Evolutionary conservation across 2,329 filamentous ascomycete genomes (phyloP).

Genomic region (Ophiostoma piceae): DNA sequence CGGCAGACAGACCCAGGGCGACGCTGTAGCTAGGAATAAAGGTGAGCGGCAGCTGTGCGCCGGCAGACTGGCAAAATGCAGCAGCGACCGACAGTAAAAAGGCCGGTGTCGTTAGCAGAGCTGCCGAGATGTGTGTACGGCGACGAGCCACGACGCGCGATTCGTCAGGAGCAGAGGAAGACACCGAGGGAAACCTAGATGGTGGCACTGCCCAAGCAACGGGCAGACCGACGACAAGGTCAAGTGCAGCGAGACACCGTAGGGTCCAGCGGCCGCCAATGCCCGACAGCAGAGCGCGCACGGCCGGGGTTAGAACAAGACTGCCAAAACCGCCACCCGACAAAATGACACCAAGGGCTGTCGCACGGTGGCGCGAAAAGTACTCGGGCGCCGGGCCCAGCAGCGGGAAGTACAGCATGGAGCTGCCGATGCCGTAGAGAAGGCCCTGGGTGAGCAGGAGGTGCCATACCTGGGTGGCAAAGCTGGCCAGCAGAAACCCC

Average conservation of each 20-base stretch:
- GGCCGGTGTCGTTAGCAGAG: slow-evolving; percentile 78
- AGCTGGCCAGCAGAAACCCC: slow-evolving; percentile 41
- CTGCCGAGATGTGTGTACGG: slow-evolving; percentile 41
- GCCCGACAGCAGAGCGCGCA: slow-evolving; percentile 38
- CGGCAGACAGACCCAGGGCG: slow-evolving; percentile 39
- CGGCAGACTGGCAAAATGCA: slow-evolving; percentile 54
- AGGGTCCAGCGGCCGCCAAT: slow-evolving; percentile 44
- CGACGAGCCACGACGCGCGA: slow-evolving; percentile 27
- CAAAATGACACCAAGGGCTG: slow-evolving; percentile 43
- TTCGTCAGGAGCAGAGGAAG: neutral
- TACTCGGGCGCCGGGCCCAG: slow-evolving; percentile 46
- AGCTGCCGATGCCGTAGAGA: slow-evolving; percentile 41
- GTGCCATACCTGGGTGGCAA: slow-evolving; percentile 37
- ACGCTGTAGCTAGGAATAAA: slow-evolving; percentile 47
- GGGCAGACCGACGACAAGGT: slow-evolving; percentile 37
- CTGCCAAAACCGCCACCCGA: slow-evolving; percentile 42
- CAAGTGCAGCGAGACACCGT: slow-evolving; percentile 37
- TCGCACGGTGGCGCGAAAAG: slow-evolving; percentile 43
- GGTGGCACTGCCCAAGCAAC: slow-evolving; percentile 39
- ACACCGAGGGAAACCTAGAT: slow-evolving; percentile 33
- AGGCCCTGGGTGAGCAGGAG: slow-evolving; percentile 42
- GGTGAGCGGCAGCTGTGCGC: slow-evolving; percentile 43
- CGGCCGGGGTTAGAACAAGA: slow-evolving; percentile 39
- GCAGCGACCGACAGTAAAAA: slow-evolving; percentile 90
- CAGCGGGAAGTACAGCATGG: slow-evolving; percentile 42